phyloP scores from a whole-genome alignment of 2,329 filamentous ascomycete genomes.

The Diaporthe batatas region DNA sequence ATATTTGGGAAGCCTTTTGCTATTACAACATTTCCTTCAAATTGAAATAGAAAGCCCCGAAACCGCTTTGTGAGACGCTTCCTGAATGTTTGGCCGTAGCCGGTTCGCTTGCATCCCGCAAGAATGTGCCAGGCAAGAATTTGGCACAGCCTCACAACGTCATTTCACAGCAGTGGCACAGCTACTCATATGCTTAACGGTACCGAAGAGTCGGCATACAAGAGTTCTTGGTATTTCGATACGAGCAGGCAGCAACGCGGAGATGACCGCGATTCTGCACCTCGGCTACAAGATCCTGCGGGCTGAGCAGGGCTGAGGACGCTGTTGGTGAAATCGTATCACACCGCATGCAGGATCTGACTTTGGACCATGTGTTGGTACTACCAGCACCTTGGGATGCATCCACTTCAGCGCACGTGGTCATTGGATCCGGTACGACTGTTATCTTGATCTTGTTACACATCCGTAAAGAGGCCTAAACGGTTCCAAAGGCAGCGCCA shows the following conservation, averaged over 20 bases:
- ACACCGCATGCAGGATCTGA: background rate
- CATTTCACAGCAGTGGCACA: background rate
- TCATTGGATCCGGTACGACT: too few species aligned
- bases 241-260: background rate
- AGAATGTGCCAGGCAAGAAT: background rate
- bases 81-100: too few species aligned
- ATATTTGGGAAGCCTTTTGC: background rate
- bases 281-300: background rate
- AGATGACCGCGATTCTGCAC: background rate
- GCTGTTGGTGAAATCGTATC: constrained; percentile 5
- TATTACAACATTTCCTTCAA: background rate
- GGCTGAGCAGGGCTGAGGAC: background rate
- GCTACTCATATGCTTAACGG: background rate
- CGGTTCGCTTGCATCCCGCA: too few species aligned
- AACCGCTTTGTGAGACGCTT: too few species aligned
- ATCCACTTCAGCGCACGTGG: background rate
- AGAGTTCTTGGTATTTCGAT: background rate
- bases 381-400: background rate
- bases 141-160: background rate
- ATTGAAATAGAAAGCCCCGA: background rate
- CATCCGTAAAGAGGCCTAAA: too few species aligned
- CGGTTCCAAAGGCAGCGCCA: background rate
- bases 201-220: background rate
- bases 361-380: background rate
- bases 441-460: background rate